Conservation (phyloP, 495 filamentous ascomycete genomes). For the Aspergillus saccharolyticus region DNA sequence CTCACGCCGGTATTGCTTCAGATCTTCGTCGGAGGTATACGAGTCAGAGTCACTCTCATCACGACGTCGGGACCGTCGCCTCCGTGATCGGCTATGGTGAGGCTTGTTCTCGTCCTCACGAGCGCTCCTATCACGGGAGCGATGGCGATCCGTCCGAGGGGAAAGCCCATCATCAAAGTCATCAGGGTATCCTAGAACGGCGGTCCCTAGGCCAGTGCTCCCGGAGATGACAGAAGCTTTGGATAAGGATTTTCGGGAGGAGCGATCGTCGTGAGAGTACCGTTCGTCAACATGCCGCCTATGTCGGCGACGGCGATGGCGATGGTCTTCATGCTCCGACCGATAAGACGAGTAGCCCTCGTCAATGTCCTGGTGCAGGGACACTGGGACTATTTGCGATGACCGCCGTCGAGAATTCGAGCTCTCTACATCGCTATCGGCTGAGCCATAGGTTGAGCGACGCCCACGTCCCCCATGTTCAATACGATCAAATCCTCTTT, state of each 20-base stretch:
- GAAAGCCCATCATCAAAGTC: conserved; percentile 32
- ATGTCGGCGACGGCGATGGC: conserved; percentile 23
- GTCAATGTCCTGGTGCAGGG: conserved; percentile 37
- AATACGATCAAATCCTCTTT: conserved; percentile 58
- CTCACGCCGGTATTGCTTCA: conserved; percentile 33
- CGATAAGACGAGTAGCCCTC: conserved; percentile 32
- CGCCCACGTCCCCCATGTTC: conserved; percentile 34
- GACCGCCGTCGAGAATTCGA: conserved; percentile 26
- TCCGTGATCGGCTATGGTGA: conserved; percentile 25
- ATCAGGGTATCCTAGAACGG: conserved; percentile 37
- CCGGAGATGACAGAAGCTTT: conserved; percentile 21
- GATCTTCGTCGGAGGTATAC: conserved; percentile 36
- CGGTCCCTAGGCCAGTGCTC: conserved; percentile 36
- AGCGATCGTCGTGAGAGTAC: conserved; percentile 29
- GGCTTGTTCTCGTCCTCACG: conserved; percentile 7
- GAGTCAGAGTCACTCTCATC: conserved; percentile 28
- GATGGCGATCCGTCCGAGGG: conserved; percentile 14
- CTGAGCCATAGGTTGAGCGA: conserved; percentile 23
- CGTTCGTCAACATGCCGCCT: conserved; percentile 25
- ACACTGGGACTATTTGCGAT: conserved; percentile 32
- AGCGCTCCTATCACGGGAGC: conserved; percentile 4
- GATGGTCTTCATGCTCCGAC: conserved; percentile 24
- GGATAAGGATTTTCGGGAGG: conserved; percentile 16
- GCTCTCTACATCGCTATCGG: conserved; percentile 28
- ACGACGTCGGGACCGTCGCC: conserved; percentile 25